Conservation (phyloP, 2,329 filamentous ascomycete species). For the Claviceps digitariae region DNA sequence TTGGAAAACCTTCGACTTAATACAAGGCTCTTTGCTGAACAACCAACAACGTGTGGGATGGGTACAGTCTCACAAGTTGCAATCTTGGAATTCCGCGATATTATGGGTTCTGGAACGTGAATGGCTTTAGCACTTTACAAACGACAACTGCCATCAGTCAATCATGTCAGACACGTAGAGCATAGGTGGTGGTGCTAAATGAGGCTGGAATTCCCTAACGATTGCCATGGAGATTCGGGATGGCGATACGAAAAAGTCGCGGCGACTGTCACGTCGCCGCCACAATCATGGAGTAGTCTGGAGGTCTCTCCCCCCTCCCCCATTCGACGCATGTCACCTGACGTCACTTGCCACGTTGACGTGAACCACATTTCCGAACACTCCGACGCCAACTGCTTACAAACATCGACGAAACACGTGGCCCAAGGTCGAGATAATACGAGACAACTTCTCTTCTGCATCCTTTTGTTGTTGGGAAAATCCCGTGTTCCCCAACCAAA, state of each 20-base stretch:
- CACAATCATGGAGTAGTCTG: background rate
- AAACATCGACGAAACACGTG: background rate
- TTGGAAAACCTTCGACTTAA: too few species aligned
- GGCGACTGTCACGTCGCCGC: background rate
- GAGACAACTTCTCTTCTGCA: background rate
- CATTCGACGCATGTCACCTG: conserved; percentile 3
- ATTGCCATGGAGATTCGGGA: background rate
- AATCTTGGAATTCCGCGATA: too few species aligned
- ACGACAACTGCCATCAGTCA: background rate
- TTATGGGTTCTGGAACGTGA: too few species aligned
- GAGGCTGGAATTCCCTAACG: background rate
- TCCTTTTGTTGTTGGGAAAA: background rate
- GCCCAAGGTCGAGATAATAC: background rate
- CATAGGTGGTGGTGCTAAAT: background rate
- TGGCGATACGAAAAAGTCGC: background rate
- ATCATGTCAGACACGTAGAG: background rate
- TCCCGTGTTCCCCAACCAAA: background rate
- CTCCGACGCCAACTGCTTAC: background rate
- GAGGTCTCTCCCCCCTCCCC: too few species aligned
- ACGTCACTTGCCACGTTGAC: conserved; percentile 3
- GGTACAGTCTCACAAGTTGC: too few species aligned
- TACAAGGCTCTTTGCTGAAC: too few species aligned
- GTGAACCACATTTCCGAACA: background rate
- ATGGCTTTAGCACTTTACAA: background rate
- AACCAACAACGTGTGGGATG: too few species aligned